phyloP scores from a whole-genome alignment of 305 asterid genomes.

The Striga hermonthica region DNA sequence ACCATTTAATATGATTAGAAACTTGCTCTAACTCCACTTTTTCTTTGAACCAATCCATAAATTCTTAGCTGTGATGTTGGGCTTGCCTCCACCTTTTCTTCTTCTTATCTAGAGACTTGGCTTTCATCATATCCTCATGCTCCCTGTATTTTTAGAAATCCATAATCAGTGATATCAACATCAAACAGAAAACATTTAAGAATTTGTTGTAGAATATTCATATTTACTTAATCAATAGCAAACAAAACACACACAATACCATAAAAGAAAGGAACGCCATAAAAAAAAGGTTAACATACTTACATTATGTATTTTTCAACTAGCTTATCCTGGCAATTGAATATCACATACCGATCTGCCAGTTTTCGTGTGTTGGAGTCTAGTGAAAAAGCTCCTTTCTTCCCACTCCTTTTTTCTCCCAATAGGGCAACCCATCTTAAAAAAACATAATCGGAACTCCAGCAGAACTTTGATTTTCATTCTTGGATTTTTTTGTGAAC shows the following conservation, averaged over 20 bases:
- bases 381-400: background rate
- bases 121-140: too few relatives aligned
- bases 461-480: background rate
- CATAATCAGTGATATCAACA: too few relatives aligned
- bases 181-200: background rate
- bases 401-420: background rate
- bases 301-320: too few relatives aligned
- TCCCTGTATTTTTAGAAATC: too few relatives aligned
- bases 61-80: background rate
- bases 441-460: background rate
- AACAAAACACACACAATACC: too few relatives aligned
- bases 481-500: background rate
- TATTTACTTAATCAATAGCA: too few relatives aligned
- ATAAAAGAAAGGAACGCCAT: too few relatives aligned
- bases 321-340: too few relatives aligned
- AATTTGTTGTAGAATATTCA: background rate
- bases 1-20: constrained; percentile 2
- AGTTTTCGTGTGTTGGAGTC: too few relatives aligned
- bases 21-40: background rate
- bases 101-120: background rate
- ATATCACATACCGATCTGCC: too few relatives aligned
- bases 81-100: background rate
- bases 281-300: too few relatives aligned
- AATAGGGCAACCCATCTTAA: too few relatives aligned
- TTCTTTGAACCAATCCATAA: background rate